phyloP scores from a whole-genome alignment of 106 monocot genomes.

The Platanthera guangdongensis region DNA sequence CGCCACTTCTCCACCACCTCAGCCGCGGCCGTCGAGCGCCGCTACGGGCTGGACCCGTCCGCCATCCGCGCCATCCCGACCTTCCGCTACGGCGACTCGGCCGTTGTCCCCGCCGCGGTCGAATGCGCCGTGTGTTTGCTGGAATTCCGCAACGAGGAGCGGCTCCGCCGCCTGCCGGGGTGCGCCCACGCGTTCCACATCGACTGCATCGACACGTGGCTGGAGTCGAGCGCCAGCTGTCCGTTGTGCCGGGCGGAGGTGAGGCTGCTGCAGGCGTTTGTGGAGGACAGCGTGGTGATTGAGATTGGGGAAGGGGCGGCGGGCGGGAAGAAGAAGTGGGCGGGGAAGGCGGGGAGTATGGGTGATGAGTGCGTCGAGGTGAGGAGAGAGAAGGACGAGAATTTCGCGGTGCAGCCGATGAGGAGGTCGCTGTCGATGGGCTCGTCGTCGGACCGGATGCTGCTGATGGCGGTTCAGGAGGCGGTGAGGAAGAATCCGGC shows the following conservation, averaged over 20 bases:
- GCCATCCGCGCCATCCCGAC: conserved; percentile 24
- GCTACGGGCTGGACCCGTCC: conserved; percentile 20
- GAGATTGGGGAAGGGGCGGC: conserved; percentile 15
- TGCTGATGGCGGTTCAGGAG: conserved; percentile 42
- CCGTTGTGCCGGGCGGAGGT: conserved; percentile 19
- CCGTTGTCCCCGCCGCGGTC: background rate
- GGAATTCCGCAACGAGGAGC: conserved; percentile 13
- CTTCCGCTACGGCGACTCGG: conserved; percentile 7
- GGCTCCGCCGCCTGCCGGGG: conserved; percentile 12
- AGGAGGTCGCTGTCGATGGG: conserved; percentile 77
- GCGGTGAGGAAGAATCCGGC: conserved; percentile 16
- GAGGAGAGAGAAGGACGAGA: conserved; percentile 29
- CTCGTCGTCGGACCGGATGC: conserved; percentile 37
- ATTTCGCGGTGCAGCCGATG: conserved; percentile 37
- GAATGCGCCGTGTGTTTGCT: conserved; percentile 23
- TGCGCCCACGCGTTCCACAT: conserved; percentile 25
- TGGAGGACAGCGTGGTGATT: conserved; percentile 10
- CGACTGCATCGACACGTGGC: conserved; percentile 28
- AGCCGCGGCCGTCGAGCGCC: background rate
- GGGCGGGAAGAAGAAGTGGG: too few relatives aligned
- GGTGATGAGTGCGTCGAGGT: conserved; percentile 51
- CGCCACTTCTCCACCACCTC: background rate
- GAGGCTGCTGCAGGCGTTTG: too few relatives aligned
- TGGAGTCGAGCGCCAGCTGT: conserved; percentile 13
- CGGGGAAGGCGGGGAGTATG: conserved; percentile 34